These are phyloP conservation scores for Ceratocystis cacaofunesta DNA, from an alignment of 2,329 filamentous ascomycete species.

Conservation along the genomic window DNA sequence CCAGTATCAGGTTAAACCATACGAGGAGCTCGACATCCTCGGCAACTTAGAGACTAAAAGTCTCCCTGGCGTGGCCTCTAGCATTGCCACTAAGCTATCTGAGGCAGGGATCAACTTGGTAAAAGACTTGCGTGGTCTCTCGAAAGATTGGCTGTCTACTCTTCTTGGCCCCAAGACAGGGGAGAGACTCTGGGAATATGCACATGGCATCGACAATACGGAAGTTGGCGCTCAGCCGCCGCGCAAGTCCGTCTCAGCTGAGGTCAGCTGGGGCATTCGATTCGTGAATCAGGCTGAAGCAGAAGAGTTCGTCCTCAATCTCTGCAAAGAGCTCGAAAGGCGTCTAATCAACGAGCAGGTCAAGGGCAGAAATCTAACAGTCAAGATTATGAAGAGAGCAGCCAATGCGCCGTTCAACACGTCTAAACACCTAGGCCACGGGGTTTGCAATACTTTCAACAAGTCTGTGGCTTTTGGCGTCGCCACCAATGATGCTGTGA, in stretches of 20 bases:
- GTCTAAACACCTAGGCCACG: slow-evolving; percentile 84
- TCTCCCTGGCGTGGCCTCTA: slow-evolving; percentile 84
- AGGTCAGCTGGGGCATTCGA: slow-evolving; percentile 95
- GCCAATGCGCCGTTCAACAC: slow-evolving; percentile 80
- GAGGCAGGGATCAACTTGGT: slow-evolving; percentile 72
- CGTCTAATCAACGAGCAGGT: slow-evolving; percentile 70
- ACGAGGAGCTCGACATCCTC: slow-evolving; percentile 62
- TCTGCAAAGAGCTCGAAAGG: slow-evolving; percentile 73
- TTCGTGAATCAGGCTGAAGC: slow-evolving; percentile 87
- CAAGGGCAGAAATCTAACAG: slow-evolving; percentile 72
- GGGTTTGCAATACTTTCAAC: slow-evolving; percentile 87
- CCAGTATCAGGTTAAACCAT: slow-evolving; percentile 74
- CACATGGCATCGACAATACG: slow-evolving; percentile 68
- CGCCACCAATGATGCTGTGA: slow-evolving; percentile 58
- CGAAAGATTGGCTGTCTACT: slow-evolving; percentile 59
- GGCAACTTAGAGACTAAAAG: slow-evolving; percentile 63
- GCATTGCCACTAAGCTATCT: slow-evolving; percentile 74
- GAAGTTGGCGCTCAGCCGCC: slow-evolving; percentile 77
- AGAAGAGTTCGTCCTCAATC: slow-evolving; percentile 74
- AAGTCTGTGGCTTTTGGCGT: slow-evolving; percentile 74
- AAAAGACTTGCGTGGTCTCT: slow-evolving; percentile 62
- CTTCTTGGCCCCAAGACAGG: slow-evolving; percentile 83
- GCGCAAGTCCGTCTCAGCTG: slow-evolving; percentile 88
- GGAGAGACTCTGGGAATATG: slow-evolving; percentile 77
- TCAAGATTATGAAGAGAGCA: slow-evolving; percentile 88